A percentile compares a stretch with the other conserved stretches of the same genome.
These are phyloP conservation scores for Evansstolkia leycettana DNA, from an alignment of 495 filamentous ascomycete species.

Conservation along the genomic window DNA sequence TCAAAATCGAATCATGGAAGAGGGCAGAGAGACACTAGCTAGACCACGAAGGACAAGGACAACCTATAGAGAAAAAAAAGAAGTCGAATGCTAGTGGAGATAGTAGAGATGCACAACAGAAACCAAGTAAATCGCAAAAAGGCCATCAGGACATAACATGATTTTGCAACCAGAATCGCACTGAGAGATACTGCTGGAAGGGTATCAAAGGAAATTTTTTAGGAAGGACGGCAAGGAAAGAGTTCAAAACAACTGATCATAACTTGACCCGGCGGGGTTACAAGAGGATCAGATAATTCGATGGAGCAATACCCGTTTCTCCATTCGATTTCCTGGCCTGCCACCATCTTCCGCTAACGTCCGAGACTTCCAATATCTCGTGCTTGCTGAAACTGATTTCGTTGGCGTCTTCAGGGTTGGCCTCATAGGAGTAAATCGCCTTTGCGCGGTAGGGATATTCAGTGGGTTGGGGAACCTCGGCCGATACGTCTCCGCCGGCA, in stretches of 20 bases:
- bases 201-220: constrained; percentile 35
- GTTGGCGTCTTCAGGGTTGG: constrained; percentile 95
- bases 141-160: constrained; percentile 35
- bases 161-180: constrained; percentile 23
- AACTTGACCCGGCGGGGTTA: constrained; percentile 33
- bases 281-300: constrained; percentile 95
- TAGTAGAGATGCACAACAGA: constrained; percentile 6
- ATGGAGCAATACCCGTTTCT: constrained; percentile 93
- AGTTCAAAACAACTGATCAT: constrained; percentile 12
- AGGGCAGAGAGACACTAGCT: neutral
- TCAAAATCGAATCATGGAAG: neutral
- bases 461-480: constrained; percentile 66
- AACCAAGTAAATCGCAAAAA: constrained; percentile 6
- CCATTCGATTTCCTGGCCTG: constrained; percentile 91
- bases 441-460: constrained; percentile 97
- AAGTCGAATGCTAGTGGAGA: constrained; percentile 1
- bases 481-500: constrained; percentile 15
- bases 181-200: constrained; percentile 31
- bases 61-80: neutral
- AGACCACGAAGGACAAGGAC: neutral
- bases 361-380: constrained; percentile 91
- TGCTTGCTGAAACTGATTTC: constrained; percentile 96
- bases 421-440: constrained; percentile 97
- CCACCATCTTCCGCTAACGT: constrained; percentile 98
- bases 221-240: constrained; percentile 17